phyloP scores from a whole-genome alignment of 352 stramenopile genomes.

The Aphanomyces cochlioides region DNA sequence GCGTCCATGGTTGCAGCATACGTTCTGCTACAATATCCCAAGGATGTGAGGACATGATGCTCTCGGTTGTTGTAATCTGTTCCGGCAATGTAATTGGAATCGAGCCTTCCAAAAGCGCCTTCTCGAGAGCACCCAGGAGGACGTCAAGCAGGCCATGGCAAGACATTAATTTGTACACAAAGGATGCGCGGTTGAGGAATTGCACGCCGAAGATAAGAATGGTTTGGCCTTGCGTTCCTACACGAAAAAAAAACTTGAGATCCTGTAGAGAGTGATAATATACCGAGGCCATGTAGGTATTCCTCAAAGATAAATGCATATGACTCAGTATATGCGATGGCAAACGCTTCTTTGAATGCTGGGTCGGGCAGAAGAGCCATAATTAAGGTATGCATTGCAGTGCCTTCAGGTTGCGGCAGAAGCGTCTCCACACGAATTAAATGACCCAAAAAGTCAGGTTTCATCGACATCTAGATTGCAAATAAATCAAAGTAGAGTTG shows the following conservation, averaged over 20 bases:
- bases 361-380: constrained; percentile 95
- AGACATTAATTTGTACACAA: constrained; percentile 85
- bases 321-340: constrained; percentile 92
- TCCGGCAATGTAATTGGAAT: constrained; percentile 33
- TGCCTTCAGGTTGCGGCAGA: constrained; percentile 68
- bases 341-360: constrained; percentile 95
- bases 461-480: not conserved
- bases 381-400: constrained; percentile 90
- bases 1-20: constrained; percentile 38
- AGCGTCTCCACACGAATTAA: constrained; percentile 84
- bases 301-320: constrained; percentile 87
- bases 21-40: constrained; percentile 45
- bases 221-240: constrained; percentile 66
- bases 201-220: constrained; percentile 93
- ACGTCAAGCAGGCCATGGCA: constrained; percentile 74
- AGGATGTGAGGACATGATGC: not conserved
- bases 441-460: not conserved
- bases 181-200: constrained; percentile 98
- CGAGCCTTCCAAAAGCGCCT: constrained; percentile 44
- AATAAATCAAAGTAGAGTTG: not conserved
- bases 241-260: too few species aligned
- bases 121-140: constrained; percentile 59
- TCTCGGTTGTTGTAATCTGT: constrained; percentile 32
- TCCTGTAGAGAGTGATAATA: constrained; percentile 35
- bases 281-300: constrained; percentile 67